Base-by-base conservation (phyloP, 106 monocot genomes). In the Narthecium ossifragum region DNA sequence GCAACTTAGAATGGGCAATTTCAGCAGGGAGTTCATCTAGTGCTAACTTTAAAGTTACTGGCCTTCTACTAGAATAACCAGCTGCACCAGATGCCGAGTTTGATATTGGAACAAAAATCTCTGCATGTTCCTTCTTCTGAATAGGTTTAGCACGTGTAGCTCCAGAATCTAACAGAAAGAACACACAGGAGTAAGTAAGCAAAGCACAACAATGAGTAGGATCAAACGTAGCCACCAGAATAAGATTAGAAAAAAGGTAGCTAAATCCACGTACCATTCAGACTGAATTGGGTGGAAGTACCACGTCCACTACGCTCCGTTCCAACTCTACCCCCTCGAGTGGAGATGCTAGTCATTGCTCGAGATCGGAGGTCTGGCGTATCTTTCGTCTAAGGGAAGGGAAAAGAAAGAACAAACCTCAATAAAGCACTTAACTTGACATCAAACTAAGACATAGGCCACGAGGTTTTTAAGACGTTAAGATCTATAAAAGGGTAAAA, bases 61-160 rank as follows among this genome's bases (percentile, higher is more conserved):
- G 46, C 32, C 54, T 74, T 49, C 63, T 59, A 31, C 11, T 46
- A 11, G 38, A 34, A 61, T 30, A 66, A 33, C 28, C 55, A 25
- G 29, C 67, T 57, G 60, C 34, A 37, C 57, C 62, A 59, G 84
- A 62, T 38, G 36, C 75, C 46, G 55, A 48, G 40, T 68, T 70
- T 60, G 76, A 69, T 33, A 61, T 56, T 30, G 67, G 53, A 55
- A 62, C 22, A 59, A 32, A 34, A 67, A 41, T 69, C 25, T 52
- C 24, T 11, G 68, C 83, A 60, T 60, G 79, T 46, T 88, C 88
- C 75, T 77, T 88, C 67, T 74, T 76, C 37, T 40, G 17, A 20
- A 55, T 8, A 46, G 61, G 57, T 68, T 84, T 88, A 32, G 45
- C 53, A 26, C 53, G 61, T 34, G 37, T 30, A 32, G 26, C 70